A percentile compares a stretch with the other conserved stretches of the same genome.
Evolutionary conservation across 306 rosid species (phyloP).

Genomic region (Lagenaria siceraria): DNA sequence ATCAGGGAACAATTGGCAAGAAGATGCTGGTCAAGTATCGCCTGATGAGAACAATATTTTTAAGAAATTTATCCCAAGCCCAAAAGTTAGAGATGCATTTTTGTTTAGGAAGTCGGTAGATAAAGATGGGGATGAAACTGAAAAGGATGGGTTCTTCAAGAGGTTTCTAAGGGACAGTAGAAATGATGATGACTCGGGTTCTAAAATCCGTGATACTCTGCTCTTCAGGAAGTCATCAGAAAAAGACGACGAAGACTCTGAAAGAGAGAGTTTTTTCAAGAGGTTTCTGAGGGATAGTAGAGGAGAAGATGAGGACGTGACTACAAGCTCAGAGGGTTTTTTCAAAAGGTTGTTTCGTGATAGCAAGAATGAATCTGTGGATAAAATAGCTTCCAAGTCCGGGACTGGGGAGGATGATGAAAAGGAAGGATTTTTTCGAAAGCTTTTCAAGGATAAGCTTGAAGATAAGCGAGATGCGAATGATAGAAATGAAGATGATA

Average conservation of each 20-base stretch:
- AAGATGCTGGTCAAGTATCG: slow-evolving; percentile 41
- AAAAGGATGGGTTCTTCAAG: slow-evolving; percentile 85
- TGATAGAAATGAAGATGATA: slow-evolving; percentile 59
- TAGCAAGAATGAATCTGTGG: slow-evolving; percentile 60
- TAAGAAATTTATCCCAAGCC: slow-evolving; percentile 66
- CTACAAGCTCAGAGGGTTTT: slow-evolving; percentile 71
- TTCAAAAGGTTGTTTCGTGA: slow-evolving; percentile 87
- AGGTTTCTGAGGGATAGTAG: slow-evolving; percentile 62
- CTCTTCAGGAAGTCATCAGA: slow-evolving; percentile 65
- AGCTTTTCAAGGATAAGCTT: slow-evolving; percentile 61
- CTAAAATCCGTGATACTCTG: slow-evolving; percentile 58
- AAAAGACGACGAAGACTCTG: slow-evolving; percentile 63
- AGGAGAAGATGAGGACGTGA: slow-evolving; percentile 70
- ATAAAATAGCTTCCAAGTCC: slow-evolving; percentile 30
- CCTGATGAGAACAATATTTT: slow-evolving; percentile 72
- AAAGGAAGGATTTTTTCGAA: slow-evolving; percentile 70
- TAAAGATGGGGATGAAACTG: slow-evolving; percentile 61
- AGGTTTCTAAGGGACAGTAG: slow-evolving; percentile 74
- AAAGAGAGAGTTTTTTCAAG: slow-evolving; percentile 78
- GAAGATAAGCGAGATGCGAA: slow-evolving; percentile 72
- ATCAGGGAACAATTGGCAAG: slow-evolving; percentile 37
- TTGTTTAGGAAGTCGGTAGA: slow-evolving; percentile 76
- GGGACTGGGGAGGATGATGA: slow-evolving; percentile 48
- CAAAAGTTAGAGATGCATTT: slow-evolving; percentile 75
- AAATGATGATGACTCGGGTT: slow-evolving; percentile 68